phyloP scores from a whole-genome alignment of 2,329 filamentous ascomycete species.

The Berkeleyomyces rouxiae region DNA sequence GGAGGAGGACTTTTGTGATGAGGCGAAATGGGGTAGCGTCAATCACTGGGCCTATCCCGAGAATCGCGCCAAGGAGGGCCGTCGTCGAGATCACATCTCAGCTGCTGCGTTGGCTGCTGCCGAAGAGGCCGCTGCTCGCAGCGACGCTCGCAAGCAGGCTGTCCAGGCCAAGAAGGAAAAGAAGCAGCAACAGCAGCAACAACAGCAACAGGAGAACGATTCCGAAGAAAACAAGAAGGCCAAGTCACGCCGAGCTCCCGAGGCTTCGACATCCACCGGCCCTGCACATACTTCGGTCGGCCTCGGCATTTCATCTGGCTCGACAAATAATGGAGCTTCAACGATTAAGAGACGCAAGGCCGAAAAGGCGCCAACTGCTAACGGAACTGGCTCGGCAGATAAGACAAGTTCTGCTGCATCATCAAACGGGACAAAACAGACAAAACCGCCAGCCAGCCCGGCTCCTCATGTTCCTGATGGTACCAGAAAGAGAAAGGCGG shows the following conservation, averaged over 20 bases:
- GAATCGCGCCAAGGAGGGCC: constrained; percentile 59
- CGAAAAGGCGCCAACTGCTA: constrained; percentile 37
- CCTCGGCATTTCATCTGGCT: constrained; percentile 43
- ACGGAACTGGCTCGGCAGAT: not conserved
- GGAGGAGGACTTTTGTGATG: constrained; percentile 78
- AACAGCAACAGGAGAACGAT: constrained; percentile 25
- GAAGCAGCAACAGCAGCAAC: constrained; percentile 42
- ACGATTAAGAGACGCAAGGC: constrained; percentile 65
- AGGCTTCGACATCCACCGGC: constrained; percentile 32
- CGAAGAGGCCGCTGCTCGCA: constrained; percentile 67
- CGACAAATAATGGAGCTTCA: constrained; percentile 25
- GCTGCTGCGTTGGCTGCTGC: constrained; percentile 63
- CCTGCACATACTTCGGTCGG: constrained; percentile 39
- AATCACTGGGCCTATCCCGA: constrained; percentile 94
- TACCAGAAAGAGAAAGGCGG: constrained; percentile 56
- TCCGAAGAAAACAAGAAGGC: constrained; percentile 37
- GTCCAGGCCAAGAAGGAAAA: constrained; percentile 59
- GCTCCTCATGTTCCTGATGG: constrained; percentile 51
- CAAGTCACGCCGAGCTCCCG: constrained; percentile 25
- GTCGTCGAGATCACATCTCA: constrained; percentile 64
- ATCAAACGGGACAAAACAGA: constrained; percentile 28
- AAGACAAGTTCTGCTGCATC: constrained; percentile 24
- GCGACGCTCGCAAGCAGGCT: constrained; percentile 71
- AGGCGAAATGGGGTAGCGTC: constrained; percentile 79
- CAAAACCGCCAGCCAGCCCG: constrained; percentile 43